These are phyloP conservation scores for Ascochyta pisi DNA, from an alignment of 2,329 filamentous ascomycete genomes.

Conservation along the genomic window DNA sequence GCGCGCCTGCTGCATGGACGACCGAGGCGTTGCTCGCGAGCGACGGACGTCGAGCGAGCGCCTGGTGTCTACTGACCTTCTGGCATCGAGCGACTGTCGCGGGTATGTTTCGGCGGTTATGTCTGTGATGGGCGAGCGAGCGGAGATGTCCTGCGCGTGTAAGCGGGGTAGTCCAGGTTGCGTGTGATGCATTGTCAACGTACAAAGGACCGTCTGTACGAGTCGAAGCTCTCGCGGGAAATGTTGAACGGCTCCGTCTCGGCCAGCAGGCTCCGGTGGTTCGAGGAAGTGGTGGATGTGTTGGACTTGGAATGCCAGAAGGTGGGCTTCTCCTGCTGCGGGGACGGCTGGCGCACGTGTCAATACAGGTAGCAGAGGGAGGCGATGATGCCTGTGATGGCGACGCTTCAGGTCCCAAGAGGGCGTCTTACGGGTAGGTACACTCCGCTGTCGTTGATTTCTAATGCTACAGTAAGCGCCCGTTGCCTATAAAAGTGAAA, in stretches of 20 bases:
- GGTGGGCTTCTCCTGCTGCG: conserved; percentile 81
- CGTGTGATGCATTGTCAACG: conserved; percentile 45
- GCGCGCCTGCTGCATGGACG: conserved; percentile 64
- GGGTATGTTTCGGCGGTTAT: conserved; percentile 60
- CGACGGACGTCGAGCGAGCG: conserved; percentile 57
- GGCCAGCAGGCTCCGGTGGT: conserved; percentile 70
- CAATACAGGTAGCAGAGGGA: conserved; percentile 16
- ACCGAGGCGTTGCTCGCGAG: conserved; percentile 65
- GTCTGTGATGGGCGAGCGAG: conserved; percentile 77
- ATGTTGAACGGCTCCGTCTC: conserved; percentile 95
- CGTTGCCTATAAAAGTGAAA: conserved; percentile 11
- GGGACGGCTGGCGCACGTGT: conserved; percentile 67
- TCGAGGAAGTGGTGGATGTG: conserved; percentile 59
- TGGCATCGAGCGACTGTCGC: conserved; percentile 59
- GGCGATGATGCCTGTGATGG: background rate
- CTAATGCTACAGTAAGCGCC: conserved; percentile 58
- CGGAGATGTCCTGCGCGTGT: conserved; percentile 79
- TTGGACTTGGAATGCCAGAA: conserved; percentile 70
- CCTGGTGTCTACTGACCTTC: conserved; percentile 82
- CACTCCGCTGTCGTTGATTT: conserved; percentile 94
- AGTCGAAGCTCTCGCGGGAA: conserved; percentile 95
- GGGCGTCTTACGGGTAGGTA: conserved; percentile 79
- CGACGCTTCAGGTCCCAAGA: background rate
- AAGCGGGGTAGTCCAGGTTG: conserved; percentile 21
- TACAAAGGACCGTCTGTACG: conserved; percentile 94